These are phyloP conservation scores for Naganishia friedmannii DNA, from an alignment of 768 basidiomycete species.

Conservation along the genomic window DNA sequence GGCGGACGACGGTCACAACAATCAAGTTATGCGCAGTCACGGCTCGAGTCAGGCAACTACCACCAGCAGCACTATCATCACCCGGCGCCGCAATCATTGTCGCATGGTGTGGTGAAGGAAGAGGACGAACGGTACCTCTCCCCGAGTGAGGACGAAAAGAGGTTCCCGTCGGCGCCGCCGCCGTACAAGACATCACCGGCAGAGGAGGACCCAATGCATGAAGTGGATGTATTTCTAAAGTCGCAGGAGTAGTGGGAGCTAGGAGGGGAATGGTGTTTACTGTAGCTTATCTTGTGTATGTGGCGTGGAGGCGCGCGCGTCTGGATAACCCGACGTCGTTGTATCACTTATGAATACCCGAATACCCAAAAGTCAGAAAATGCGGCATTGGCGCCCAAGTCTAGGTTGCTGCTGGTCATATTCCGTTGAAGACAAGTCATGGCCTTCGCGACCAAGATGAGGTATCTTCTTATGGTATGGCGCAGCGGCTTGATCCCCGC, in stretches of 20 bases:
- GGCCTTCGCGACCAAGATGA: too few relatives aligned
- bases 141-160: background rate
- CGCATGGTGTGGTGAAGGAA: background rate
- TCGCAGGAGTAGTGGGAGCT: background rate
- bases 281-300: background rate
- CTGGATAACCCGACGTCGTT: background rate
- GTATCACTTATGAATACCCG: background rate
- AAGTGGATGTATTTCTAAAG: conserved; percentile 10
- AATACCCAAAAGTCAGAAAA: too few relatives aligned
- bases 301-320: background rate
- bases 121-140: conserved; percentile 19
- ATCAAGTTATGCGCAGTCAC: conserved; percentile 3
- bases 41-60: conserved; percentile 4
- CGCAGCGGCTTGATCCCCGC: too few relatives aligned
- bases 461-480: too few relatives aligned
- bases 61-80: background rate
- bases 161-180: conserved; percentile 4
- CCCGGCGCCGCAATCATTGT: background rate
- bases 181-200: conserved; percentile 2
- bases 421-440: too few relatives aligned
- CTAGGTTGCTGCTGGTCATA: too few relatives aligned
- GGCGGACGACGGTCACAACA: background rate
- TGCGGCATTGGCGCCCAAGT: too few relatives aligned
- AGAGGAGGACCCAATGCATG: background rate
- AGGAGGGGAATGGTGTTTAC: background rate